phyloP scores from a whole-genome alignment of 805 yeast genomes.

The Kurtzmaniella cleridarum region DNA sequence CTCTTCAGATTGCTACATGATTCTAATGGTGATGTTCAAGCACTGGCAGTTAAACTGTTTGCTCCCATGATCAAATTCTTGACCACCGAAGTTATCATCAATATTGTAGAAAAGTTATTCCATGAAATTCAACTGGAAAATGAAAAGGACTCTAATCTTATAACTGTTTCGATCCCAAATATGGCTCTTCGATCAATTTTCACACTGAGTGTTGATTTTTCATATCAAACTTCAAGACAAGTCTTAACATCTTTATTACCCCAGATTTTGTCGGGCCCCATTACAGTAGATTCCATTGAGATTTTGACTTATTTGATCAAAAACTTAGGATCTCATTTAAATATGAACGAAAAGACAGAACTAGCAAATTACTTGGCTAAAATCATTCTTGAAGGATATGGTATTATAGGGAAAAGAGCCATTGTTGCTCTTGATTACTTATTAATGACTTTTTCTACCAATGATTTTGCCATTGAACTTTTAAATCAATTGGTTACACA shows the following conservation, averaged over 20 bases:
- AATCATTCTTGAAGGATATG: conserved; percentile 34
- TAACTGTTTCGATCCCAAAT: conserved; percentile 46
- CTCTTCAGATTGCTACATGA: conserved; percentile 49
- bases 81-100: conserved; percentile 22
- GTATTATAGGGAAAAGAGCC: conserved; percentile 45
- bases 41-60: conserved; percentile 61
- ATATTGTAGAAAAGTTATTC: conserved; percentile 26
- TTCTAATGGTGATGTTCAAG: conserved; percentile 65
- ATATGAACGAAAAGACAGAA: conserved; percentile 25
- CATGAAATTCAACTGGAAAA: conserved; percentile 13
- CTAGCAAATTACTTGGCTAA: conserved; percentile 25
- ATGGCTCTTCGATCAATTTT: conserved; percentile 47
- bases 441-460: conserved; percentile 18
- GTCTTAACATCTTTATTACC: conserved; percentile 38
- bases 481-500: not conserved
- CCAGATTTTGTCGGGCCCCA: conserved; percentile 23
- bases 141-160: conserved; percentile 15
- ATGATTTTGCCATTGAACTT: conserved; percentile 1
- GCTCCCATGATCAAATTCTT: conserved; percentile 40
- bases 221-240: conserved; percentile 15
- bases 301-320: conserved; percentile 51
- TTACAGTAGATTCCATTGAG: conserved; percentile 56
- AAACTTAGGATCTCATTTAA: conserved; percentile 40
- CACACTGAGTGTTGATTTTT: conserved; percentile 22
- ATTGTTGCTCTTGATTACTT: conserved; percentile 44